These are phyloP conservation scores for Halenospora varia DNA, from an alignment of 495 filamentous ascomycete genomes.

Conservation along the genomic window DNA sequence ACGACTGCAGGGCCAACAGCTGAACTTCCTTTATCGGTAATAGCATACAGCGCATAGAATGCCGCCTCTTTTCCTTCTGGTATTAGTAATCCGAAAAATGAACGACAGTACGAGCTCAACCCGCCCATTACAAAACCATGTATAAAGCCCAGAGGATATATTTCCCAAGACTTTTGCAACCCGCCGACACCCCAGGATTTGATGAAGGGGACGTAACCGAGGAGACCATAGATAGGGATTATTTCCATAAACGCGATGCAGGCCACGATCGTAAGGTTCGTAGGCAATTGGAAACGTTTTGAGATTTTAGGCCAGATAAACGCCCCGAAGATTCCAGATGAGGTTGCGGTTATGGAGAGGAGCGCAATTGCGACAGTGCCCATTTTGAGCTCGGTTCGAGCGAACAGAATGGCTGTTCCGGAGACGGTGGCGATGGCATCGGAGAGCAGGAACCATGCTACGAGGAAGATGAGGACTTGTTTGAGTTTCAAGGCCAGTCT, in stretches of 20 bases:
- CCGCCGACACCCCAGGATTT: conserved; percentile 70
- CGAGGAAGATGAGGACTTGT: conserved; percentile 83
- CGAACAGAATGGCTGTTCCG: conserved; percentile 92
- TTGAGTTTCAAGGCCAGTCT: conserved; percentile 73
- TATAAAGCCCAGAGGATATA: conserved; percentile 86
- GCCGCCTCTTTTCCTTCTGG: conserved; percentile 91
- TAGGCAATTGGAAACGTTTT: conserved; percentile 55
- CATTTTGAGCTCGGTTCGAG: conserved; percentile 91
- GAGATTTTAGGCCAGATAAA: conserved; percentile 85
- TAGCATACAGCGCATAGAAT: conserved; percentile 94
- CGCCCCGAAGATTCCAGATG: conserved; percentile 78
- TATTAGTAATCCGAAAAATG: conserved; percentile 84
- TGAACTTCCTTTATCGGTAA: conserved; percentile 95
- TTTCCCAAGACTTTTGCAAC: conserved; percentile 89
- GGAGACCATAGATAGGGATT: conserved; percentile 85
- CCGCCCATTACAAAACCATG: conserved; percentile 94
- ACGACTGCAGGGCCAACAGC: conserved; percentile 93
- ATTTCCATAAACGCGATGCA: conserved; percentile 86
- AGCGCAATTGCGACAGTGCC: conserved; percentile 78
- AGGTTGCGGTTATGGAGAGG: conserved; percentile 86
- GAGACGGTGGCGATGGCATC: conserved; percentile 93
- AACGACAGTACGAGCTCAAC: conserved; percentile 85
- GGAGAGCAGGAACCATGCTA: conserved; percentile 90
- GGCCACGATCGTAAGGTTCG: conserved; percentile 81
- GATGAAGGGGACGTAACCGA: conserved; percentile 85